A percentile compares a stretch with the other conserved stretches of the same genome.
phyloP scores from a whole-genome alignment of 352 stramenopile genomes.

The Peronospora destructor region DNA sequence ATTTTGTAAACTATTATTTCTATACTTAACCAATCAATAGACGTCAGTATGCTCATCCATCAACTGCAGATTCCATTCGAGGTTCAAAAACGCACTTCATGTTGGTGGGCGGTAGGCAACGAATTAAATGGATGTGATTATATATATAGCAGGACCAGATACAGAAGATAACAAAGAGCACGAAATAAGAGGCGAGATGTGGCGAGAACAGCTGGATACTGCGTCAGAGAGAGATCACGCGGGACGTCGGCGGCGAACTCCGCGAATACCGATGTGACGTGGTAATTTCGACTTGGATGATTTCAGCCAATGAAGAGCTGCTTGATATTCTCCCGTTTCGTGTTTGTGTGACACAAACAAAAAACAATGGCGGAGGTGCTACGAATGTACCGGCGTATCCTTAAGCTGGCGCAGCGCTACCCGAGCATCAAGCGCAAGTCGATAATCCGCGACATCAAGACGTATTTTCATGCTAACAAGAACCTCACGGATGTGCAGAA shows the following conservation, averaged over 20 bases:
- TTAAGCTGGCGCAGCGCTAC: slow-evolving; percentile 79
- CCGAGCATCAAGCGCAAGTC: slow-evolving; percentile 80
- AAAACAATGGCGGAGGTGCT: slow-evolving; percentile 47
- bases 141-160: slow-evolving; percentile 22
- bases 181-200: background rate
- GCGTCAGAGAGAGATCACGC: slow-evolving; percentile 9
- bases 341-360: slow-evolving; percentile 10
- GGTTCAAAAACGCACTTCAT: slow-evolving; percentile 38
- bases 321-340: background rate
- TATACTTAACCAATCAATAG: slow-evolving; percentile 5
- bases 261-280: slow-evolving; percentile 18
- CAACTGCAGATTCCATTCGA: background rate
- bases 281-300: slow-evolving; percentile 13
- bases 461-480: slow-evolving; percentile 79
- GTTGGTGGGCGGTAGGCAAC: slow-evolving; percentile 5
- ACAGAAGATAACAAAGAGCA: slow-evolving; percentile 12
- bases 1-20: slow-evolving; percentile 27
- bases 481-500: slow-evolving; percentile 43
- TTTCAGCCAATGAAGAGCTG: slow-evolving; percentile 23
- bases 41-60: slow-evolving; percentile 1
- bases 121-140: slow-evolving; percentile 36
- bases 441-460: slow-evolving; percentile 79
- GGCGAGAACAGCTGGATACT: slow-evolving; percentile 2
- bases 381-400: slow-evolving; percentile 74
- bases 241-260: slow-evolving; percentile 12